Conservation (phyloP, 371 early-diverging fungal genomes). For the Mucor sp. region DNA sequence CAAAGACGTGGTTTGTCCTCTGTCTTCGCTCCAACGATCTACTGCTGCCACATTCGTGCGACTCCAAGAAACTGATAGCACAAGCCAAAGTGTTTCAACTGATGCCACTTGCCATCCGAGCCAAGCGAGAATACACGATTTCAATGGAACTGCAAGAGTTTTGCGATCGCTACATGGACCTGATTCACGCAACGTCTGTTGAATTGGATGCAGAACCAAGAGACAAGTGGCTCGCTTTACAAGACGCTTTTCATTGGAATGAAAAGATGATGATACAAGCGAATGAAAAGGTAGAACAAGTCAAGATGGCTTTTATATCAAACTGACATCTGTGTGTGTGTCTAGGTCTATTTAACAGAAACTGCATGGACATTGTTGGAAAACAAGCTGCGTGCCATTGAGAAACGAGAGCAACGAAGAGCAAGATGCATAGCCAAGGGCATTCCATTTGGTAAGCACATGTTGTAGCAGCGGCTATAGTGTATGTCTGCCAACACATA, state of each 20-base stretch:
- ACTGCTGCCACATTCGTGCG: constrained; percentile 53
- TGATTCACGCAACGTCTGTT: constrained; percentile 36
- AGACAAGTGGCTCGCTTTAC: constrained; percentile 26
- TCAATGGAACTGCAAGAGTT: constrained; percentile 23
- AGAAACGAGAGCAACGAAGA: constrained; percentile 38
- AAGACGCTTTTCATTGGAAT: constrained; percentile 26
- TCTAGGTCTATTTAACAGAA: constrained; percentile 69
- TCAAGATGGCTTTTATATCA: too few relatives aligned
- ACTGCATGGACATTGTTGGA: constrained; percentile 70
- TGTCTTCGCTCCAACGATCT: constrained; percentile 79
- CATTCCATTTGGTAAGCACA: constrained; percentile 27
- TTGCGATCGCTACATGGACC: constrained; percentile 61
- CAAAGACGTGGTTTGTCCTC: constrained; percentile 84
- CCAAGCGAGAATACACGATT: constrained; percentile 34
- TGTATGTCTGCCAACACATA: neutral
- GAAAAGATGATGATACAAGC: constrained; percentile 24
- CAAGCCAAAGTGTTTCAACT: constrained; percentile 23
- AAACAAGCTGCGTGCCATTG: constrained; percentile 50
- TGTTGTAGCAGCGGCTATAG: neutral
- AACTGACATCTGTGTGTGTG: too few relatives aligned
- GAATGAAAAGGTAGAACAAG: constrained; percentile 26
- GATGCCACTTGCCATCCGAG: constrained; percentile 7
- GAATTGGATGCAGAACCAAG: constrained; percentile 39
- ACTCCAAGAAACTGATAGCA: constrained; percentile 36
- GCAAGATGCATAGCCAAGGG: constrained; percentile 35